Conservation (phyloP, 768 basidiomycete genomes). For the Rubroboletus satanas region DNA sequence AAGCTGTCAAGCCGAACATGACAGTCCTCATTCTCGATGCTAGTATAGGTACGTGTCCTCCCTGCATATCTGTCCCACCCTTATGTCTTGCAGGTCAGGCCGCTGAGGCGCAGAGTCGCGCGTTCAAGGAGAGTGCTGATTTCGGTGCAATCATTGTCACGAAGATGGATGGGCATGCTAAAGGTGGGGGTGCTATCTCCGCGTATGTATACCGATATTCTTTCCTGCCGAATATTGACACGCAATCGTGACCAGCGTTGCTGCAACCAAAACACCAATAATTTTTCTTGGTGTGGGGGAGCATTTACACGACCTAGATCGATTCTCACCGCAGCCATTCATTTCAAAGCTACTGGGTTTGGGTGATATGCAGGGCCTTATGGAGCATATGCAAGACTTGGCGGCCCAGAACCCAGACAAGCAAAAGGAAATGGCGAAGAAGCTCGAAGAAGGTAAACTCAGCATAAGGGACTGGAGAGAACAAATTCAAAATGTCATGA, state of each 20-base stretch:
- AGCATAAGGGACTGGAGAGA: constrained; percentile 97
- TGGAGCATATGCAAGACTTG: constrained; percentile 98
- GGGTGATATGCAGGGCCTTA: constrained; percentile 94
- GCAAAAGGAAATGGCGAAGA: constrained; percentile 97
- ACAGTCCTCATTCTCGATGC: constrained; percentile 94
- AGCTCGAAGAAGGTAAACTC: constrained; percentile 94
- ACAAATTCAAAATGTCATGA: constrained; percentile 96
- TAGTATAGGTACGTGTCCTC: constrained; percentile 66
- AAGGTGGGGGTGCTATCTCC: constrained; percentile 98
- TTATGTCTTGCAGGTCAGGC: constrained; percentile 69
- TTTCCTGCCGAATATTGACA: constrained; percentile 5
- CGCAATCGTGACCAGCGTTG: constrained; percentile 59
- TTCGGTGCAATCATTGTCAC: constrained; percentile 99
- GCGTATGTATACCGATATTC: constrained; percentile 58
- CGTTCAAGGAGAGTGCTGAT: constrained; percentile 96
- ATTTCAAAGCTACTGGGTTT: constrained; percentile 94
- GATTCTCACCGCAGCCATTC: constrained; percentile 94
- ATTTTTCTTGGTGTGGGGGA: constrained; percentile 98
- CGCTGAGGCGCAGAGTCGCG: constrained; percentile 91
- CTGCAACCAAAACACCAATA: constrained; percentile 97
- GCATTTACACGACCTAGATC: constrained; percentile 94
- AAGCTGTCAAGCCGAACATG: constrained; percentile 94
- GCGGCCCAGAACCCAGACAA: constrained; percentile 92
- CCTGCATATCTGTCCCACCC: background rate
- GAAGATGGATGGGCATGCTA: constrained; percentile 99